These are phyloP conservation scores for Lentinula aciculospora DNA, from an alignment of 768 basidiomycete species.

Conservation along the genomic window DNA sequence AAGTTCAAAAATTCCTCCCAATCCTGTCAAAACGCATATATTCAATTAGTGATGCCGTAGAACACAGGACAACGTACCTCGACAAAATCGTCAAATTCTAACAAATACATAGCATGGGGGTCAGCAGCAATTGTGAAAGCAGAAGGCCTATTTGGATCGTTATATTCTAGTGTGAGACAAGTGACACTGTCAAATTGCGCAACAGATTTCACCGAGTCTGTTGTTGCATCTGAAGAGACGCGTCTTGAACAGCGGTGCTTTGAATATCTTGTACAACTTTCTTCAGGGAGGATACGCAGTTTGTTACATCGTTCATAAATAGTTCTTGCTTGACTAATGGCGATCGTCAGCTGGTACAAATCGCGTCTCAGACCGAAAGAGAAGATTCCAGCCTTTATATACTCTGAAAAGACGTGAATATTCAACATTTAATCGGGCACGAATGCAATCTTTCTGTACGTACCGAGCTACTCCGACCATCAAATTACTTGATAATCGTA, in stretches of 20 bases:
- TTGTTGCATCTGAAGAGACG: conserved; percentile 69
- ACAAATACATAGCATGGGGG: conserved; percentile 37
- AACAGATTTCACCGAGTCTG: conserved; percentile 45
- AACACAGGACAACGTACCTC: conserved; percentile 29
- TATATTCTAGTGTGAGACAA: neutral
- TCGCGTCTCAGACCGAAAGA: neutral
- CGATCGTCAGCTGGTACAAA: conserved; percentile 2
- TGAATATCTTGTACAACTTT: conserved; percentile 69
- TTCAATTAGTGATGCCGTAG: neutral
- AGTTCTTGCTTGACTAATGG: conserved; percentile 76
- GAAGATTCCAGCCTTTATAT: conserved; percentile 35
- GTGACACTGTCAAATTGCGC: neutral
- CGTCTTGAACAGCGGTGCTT: conserved; percentile 34
- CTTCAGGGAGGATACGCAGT: conserved; percentile 72
- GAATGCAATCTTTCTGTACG: neutral
- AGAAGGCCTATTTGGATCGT: conserved; percentile 31
- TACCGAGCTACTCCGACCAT: conserved; percentile 89
- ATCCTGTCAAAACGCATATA: conserved; percentile 31
- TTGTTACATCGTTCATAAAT: conserved; percentile 73
- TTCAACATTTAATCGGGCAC: neutral
- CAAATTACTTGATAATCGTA: conserved; percentile 82
- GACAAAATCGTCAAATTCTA: conserved; percentile 65
- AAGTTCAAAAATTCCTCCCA: conserved; percentile 61
- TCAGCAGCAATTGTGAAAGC: conserved; percentile 50
- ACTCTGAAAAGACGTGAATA: conserved; percentile 23